Base-by-base conservation (phyloP, 2,329 filamentous ascomycete species). In the Scleromitrula shiraiana region DNA sequence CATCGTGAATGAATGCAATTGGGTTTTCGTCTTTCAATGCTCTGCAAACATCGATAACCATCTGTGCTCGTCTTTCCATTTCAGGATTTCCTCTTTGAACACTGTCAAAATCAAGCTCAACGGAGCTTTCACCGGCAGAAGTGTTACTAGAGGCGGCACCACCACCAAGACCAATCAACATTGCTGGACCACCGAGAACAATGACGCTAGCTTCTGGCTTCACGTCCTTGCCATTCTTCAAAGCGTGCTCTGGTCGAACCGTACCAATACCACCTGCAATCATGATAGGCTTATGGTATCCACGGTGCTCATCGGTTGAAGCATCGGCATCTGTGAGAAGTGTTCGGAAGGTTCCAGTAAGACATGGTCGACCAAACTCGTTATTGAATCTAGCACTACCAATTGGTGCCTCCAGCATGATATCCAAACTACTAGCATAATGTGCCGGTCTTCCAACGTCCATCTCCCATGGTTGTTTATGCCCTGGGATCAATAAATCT, bases 211-310 rank as follows among this genome's bases (percentile, higher is more conserved):
- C 89, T n/a, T 89, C 91, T 43, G 89, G 78, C 44, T 83, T 82
- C 15, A 98, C 93, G 53, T 87, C 74, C 10, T 78, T 74, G 7
- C 83, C 79, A 53, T 86, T 78, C 70, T 98, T 98, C 50, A 96
- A 74, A 2, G 93, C 91, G 63, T 95, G 87, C 59, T 91, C 83
- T 12, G 93, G 91, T 50, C 93, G 74, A 24, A 97, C 91, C 5
- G 87, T 95, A 41, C 93, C 93, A 29, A 97, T 80, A 63, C 93
- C 93, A 63, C 93, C 93, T 53, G 93, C 93, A 69, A 98, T 88
- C 88, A 96, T 95, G 66, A 95, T 96, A 8, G 93, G 93, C 71
- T 98, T 98, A 69, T 97, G 93, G 65, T 95, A 98, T 20, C 93
- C 93, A 57, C 91, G 78, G 17, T 74, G 75, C 1, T 60, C 63